Conservation (phyloP, 78 protist genomes). For the Pelomyxa schiedti region DNA sequence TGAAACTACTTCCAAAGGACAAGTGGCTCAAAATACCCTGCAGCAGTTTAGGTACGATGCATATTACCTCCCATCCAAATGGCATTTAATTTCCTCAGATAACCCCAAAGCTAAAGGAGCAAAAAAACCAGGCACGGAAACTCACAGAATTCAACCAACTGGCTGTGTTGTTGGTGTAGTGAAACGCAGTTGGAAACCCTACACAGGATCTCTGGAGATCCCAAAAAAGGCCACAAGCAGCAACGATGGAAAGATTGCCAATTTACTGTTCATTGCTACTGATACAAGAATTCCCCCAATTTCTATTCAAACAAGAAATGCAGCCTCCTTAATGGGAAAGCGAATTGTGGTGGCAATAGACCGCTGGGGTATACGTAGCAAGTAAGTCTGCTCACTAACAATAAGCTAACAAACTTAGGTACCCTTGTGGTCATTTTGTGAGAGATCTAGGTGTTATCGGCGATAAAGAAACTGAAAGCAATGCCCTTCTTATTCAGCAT, state of each 20-base stretch:
- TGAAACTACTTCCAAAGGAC: not conserved
- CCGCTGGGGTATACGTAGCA: conserved; percentile 34
- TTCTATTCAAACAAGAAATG: conserved; percentile 36
- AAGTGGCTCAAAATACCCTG: not conserved
- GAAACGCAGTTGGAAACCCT: conserved; percentile 46
- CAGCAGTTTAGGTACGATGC: too few species aligned
- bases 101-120: not conserved
- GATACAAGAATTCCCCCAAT: conserved; percentile 45
- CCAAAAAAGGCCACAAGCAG: conserved; percentile 32
- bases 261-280: conserved; percentile 24
- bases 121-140: not conserved
- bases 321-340: conserved; percentile 3
- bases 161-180: conserved; percentile 31
- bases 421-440: conserved; percentile 64
- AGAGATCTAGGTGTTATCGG: conserved; percentile 43
- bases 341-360: conserved; percentile 58
- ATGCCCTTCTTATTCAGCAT: conserved; percentile 27
- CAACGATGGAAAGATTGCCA: not conserved
- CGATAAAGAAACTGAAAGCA: conserved; percentile 37
- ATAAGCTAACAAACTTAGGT: too few species aligned
- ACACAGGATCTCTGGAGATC: too few species aligned
- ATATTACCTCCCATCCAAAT: too few species aligned
- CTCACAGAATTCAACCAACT: not conserved
- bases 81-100: not conserved
- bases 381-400: too few species aligned